Conservation (phyloP, 495 filamentous ascomycete genomes). For the Penicillium verhagenii region DNA sequence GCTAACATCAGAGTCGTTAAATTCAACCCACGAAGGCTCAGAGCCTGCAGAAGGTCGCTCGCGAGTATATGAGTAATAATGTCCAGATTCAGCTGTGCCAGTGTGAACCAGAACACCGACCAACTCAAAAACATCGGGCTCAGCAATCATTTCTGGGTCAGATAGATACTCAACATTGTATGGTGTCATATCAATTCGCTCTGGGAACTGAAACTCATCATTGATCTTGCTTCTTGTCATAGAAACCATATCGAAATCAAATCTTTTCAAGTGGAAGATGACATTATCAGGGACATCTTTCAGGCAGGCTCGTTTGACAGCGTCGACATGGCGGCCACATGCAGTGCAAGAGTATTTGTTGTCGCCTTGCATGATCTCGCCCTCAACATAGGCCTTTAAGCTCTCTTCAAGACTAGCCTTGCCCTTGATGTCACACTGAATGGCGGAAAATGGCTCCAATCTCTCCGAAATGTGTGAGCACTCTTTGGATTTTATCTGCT, state of each 20-base stretch:
- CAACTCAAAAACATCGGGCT: conserved; percentile 80
- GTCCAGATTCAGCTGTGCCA: conserved; percentile 89
- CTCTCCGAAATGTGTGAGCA: conserved; percentile 91
- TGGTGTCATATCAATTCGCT: conserved; percentile 80
- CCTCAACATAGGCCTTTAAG: conserved; percentile 88
- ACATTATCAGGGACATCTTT: conserved; percentile 93
- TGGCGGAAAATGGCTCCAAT: conserved; percentile 87
- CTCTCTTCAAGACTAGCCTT: conserved; percentile 83
- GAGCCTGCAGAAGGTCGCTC: conserved; percentile 62
- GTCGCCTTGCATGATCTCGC: conserved; percentile 96
- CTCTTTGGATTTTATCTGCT: conserved; percentile 93
- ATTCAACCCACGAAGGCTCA: conserved; percentile 74
- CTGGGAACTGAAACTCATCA: conserved; percentile 87
- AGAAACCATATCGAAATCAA: conserved; percentile 88
- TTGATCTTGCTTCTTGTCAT: conserved; percentile 92
- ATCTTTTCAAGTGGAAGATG: conserved; percentile 94
- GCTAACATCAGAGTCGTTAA: conserved; percentile 84
- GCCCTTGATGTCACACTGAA: conserved; percentile 96
- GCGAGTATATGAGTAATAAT: conserved; percentile 95
- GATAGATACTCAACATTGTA: conserved; percentile 88
- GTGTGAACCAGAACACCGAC: conserved; percentile 91
- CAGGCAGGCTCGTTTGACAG: conserved; percentile 89
- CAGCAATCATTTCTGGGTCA: conserved; percentile 50
- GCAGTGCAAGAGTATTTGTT: conserved; percentile 98
- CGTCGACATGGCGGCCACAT: conserved; percentile 88